phyloP scores from a whole-genome alignment of 805 yeast genomes.

The Pichia scutulata region DNA sequence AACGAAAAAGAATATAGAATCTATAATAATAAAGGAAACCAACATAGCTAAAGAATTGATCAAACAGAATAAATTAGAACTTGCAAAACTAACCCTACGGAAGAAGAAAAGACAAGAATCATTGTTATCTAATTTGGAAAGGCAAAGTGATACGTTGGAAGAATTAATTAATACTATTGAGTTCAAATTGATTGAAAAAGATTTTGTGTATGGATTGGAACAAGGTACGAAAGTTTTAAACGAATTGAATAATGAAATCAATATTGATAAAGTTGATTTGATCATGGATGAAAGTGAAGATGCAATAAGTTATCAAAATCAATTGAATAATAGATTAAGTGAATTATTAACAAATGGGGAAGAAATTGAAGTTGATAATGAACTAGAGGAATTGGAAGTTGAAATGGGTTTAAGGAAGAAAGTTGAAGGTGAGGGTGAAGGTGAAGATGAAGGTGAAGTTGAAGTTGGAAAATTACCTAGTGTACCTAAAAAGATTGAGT shows the following conservation, averaged over 20 bases:
- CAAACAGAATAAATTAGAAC: conserved; percentile 42
- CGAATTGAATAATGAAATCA: conserved; percentile 71
- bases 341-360: conserved; percentile 34
- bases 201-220: conserved; percentile 70
- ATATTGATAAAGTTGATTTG: conserved; percentile 67
- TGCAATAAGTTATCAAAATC: conserved; percentile 71
- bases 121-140: conserved; percentile 60
- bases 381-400: conserved; percentile 42
- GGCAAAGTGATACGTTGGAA: conserved; percentile 75
- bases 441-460: conserved; percentile 9
- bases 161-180: conserved; percentile 74
- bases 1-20: conserved; percentile 53
- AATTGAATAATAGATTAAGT: conserved; percentile 50
- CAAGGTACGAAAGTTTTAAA: conserved; percentile 75
- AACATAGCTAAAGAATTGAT: conserved; percentile 51
- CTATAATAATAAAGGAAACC: conserved; percentile 54
- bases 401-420: conserved; percentile 29
- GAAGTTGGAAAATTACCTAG: background rate
- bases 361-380: conserved; percentile 62
- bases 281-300: conserved; percentile 81
- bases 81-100: conserved; percentile 64
- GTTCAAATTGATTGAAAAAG: conserved; percentile 81
- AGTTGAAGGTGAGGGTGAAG: conserved; percentile 2
- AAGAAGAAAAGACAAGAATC: conserved; percentile 77
- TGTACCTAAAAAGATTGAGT: background rate